Evolutionary conservation across 73 alveolate species (phyloP), one percentile per base, ranked within the genome.

Genomic region (Blepharisma stoltei): DNA sequence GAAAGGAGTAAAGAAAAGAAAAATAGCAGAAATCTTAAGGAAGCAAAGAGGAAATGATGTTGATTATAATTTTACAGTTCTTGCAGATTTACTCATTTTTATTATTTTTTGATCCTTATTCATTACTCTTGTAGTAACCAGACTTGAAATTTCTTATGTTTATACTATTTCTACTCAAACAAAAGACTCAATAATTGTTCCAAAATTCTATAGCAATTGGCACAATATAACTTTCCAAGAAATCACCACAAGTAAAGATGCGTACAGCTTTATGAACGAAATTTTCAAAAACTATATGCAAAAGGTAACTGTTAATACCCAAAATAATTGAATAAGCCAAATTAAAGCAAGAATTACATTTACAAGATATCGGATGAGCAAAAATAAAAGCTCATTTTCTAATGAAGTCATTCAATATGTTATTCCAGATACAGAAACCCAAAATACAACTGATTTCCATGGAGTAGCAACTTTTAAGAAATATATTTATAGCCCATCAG

Each of bases 1-100:
- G 60, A 73, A 41, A 79, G 80, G 11, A 53, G 80, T 4, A 81
- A 78, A 41, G 76, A 55, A 46, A 81, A 67, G 20, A 81, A 73
- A 21, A 81, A 81, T 32, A 78, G 71, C 43, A 18, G 23, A 71
- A 43, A 6, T 48, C 2, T 85, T 85, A 18, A 50, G 70, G 6
- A 45, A 44, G 18, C 53, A 69, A 44, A 50, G 48, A n/a, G 78
- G 67, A 14, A 32, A 23, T 21, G 83, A 81, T 55, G 68, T 54
- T 47, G 49, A 71, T 54, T 53, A 70, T 43, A 55, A 60, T 44
- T 70, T 81, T 41, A 85, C 70, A 66, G 18, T 60, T n/a, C 14
- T 60, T 60, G 23, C 3, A 1, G 48, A 25, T 0, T 14, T 60
- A 38, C 5, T n/a, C 23, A 18, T 60, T 14, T 60, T 25, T 5